A percentile compares a stretch with the other conserved stretches of the same genome.
These are phyloP conservation scores for Dendrobium huoshanense DNA, from an alignment of 106 monocot genomes.

Conservation along the genomic window DNA sequence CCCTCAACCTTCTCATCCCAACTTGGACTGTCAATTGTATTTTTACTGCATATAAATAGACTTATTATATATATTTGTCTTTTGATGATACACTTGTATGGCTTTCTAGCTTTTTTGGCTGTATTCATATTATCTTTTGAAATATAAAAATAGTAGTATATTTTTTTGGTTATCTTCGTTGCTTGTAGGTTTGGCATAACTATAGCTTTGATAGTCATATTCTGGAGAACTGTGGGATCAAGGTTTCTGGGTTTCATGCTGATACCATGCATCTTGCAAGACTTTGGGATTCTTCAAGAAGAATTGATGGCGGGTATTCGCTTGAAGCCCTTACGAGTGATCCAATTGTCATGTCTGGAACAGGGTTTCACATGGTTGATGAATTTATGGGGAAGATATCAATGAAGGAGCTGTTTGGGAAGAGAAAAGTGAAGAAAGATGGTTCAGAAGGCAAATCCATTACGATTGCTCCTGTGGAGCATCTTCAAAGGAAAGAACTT, in stretches of 20 bases:
- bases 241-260: conserved; percentile 89
- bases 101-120: background rate
- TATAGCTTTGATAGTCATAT: conserved; percentile 96
- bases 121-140: background rate
- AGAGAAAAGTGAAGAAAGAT: conserved; percentile 91
- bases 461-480: conserved; percentile 64
- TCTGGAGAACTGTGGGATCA: conserved; percentile 79
- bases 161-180: conserved; percentile 10
- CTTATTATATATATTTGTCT: background rate
- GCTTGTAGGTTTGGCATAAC: conserved; percentile 95
- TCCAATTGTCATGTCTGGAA: conserved; percentile 37
- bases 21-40: no score
- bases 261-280: conserved; percentile 99
- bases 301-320: conserved; percentile 87
- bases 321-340: conserved; percentile 90
- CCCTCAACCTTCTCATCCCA: no score
- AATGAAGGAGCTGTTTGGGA: conserved; percentile 90
- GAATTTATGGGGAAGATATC: conserved; percentile 74
- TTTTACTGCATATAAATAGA: background rate
- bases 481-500: conserved; percentile 79
- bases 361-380: conserved; percentile 16
- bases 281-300: conserved; percentile 90
- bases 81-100: background rate
- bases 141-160: background rate
- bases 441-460: conserved; percentile 72